These are phyloP conservation scores for Xylaria hypoxylon DNA, from an alignment of 2,329 filamentous ascomycete genomes.

Conservation along the genomic window DNA sequence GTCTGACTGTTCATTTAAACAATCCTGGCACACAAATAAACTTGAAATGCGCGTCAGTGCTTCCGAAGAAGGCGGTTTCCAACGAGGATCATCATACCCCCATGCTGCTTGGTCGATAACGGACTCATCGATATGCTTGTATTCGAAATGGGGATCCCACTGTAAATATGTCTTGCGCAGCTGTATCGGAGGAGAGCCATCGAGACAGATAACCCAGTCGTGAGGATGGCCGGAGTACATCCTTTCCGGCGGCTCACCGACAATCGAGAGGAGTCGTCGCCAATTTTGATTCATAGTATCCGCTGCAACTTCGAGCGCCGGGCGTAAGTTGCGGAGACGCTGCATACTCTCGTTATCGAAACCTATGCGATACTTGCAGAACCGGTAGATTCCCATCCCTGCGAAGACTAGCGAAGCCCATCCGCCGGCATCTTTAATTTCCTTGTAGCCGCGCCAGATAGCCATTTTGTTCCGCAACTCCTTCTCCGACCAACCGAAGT, in stretches of 20 bases:
- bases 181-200: conserved; percentile 55
- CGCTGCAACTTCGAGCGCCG: conserved; percentile 64
- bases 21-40: conserved; percentile 56
- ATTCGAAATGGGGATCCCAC: conserved; percentile 60
- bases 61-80: conserved; percentile 45
- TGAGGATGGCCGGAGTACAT: conserved; percentile 62
- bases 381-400: conserved; percentile 68
- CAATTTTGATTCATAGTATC: conserved; percentile 66
- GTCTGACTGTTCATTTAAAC: conserved; percentile 63
- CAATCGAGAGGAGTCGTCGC: conserved; percentile 61
- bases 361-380: conserved; percentile 69
- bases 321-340: conserved; percentile 57
- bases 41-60: conserved; percentile 41
- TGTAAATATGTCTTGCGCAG: conserved; percentile 60
- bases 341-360: conserved; percentile 64
- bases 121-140: conserved; percentile 62
- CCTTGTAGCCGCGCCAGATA: conserved; percentile 68
- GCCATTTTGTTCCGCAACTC: conserved; percentile 63
- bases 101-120: conserved; percentile 61
- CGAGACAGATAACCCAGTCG: conserved; percentile 62
- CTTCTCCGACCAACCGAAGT: conserved; percentile 68
- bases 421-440: conserved; percentile 67
- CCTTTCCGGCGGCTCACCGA: conserved; percentile 56
- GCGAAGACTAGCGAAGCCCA: conserved; percentile 68
- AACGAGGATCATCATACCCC: conserved; percentile 63